A percentile compares a stretch with the other conserved stretches of the same genome.
These are phyloP conservation scores for Penicillium sp. DNA, from an alignment of 2,329 filamentous ascomycete genomes.

Conservation along the genomic window DNA sequence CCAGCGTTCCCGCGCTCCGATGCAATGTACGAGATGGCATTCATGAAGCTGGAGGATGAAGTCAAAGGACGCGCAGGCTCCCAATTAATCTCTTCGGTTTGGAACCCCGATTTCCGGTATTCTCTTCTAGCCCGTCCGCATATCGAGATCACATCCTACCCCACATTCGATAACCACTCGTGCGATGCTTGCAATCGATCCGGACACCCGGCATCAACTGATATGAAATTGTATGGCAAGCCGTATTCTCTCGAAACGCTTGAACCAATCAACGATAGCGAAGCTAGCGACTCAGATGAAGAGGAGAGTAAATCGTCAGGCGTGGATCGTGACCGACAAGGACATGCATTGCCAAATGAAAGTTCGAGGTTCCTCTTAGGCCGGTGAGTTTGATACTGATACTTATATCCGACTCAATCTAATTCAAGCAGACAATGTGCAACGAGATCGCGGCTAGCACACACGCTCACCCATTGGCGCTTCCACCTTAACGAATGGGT, in stretches of 20 bases:
- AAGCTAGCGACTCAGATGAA: constrained; percentile 42
- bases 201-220: constrained; percentile 66
- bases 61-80: constrained; percentile 67
- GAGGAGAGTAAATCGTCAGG: constrained; percentile 35
- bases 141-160: constrained; percentile 52
- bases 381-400: constrained; percentile 33
- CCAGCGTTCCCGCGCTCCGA: constrained; percentile 66
- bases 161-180: constrained; percentile 46
- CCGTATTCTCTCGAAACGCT: constrained; percentile 68
- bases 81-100: constrained; percentile 71
- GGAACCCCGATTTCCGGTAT: constrained; percentile 66
- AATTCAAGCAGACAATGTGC: constrained; percentile 52
- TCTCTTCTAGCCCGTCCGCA: constrained; percentile 67
- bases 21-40: constrained; percentile 67
- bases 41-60: constrained; percentile 71
- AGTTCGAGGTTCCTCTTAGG: constrained; percentile 56
- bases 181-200: constrained; percentile 73
- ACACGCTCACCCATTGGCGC: constrained; percentile 75
- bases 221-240: constrained; percentile 63
- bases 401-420: neutral
- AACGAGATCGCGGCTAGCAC: constrained; percentile 67
- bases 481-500: constrained; percentile 73
- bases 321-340: constrained; percentile 42
- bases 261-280: constrained; percentile 59
- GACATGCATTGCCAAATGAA: constrained; percentile 46